Evolutionary conservation across 2,329 filamentous ascomycete species (phyloP).

Genomic region (Neonectria neomacrospora): DNA sequence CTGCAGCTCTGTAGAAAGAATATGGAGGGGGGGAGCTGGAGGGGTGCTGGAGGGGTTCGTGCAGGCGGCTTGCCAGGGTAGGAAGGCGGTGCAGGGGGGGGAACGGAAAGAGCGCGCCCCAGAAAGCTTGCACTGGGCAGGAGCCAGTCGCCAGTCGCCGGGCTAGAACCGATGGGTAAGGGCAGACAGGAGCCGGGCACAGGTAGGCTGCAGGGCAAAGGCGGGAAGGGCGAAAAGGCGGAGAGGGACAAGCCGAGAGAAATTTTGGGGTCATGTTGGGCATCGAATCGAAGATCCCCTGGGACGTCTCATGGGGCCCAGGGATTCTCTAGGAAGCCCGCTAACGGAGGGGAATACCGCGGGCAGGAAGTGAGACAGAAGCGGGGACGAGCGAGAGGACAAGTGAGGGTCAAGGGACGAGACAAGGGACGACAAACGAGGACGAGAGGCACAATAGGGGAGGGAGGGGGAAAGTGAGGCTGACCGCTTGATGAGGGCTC

Average conservation of each 20-base stretch:
- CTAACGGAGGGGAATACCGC: background rate
- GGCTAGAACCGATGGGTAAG: slow-evolving; percentile 27
- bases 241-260: slow-evolving; percentile 23
- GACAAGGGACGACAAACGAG: slow-evolving; percentile 13
- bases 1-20: slow-evolving; percentile 24
- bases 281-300: slow-evolving; percentile 5
- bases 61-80: slow-evolving; percentile 32
- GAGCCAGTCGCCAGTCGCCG: slow-evolving; percentile 38
- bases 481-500: slow-evolving; percentile 68
- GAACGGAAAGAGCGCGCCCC: slow-evolving; percentile 17
- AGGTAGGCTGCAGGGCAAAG: slow-evolving; percentile 3
- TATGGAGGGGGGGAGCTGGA: slow-evolving; percentile 20
- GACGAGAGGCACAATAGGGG: slow-evolving; percentile 5
- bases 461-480: slow-evolving; percentile 38
- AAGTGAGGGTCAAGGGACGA: slow-evolving; percentile 1
- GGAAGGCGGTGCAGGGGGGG: slow-evolving; percentile 29
- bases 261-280: slow-evolving; percentile 12
- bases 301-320: background rate
- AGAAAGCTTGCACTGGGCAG: slow-evolving; percentile 30
- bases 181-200: slow-evolving; percentile 10
- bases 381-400: slow-evolving; percentile 1
- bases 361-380: background rate
- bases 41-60: slow-evolving; percentile 34
- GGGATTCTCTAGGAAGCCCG: background rate
- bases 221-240: slow-evolving; percentile 24